phyloP scores from a whole-genome alignment of 208 protist species.

The Acanthamoeba triangularis region DNA sequence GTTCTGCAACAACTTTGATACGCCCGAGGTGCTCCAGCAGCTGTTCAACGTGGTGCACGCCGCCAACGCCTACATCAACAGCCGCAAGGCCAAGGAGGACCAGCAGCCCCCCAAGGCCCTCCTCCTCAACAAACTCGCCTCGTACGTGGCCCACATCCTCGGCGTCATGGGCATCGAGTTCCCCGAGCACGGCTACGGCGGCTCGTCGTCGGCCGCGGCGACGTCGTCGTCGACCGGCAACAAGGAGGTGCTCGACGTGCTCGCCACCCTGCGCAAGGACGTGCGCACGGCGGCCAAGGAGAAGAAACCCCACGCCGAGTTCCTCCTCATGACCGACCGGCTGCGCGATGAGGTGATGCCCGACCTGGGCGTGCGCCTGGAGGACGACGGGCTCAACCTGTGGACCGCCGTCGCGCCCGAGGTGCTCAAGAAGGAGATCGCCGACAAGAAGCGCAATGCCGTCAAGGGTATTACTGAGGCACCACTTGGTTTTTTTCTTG shows the following conservation, averaged over 20 bases:
- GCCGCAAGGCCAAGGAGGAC: not conserved
- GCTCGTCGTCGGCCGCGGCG: not conserved
- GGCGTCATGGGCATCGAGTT: constrained; percentile 94
- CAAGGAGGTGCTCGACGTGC: constrained; percentile 80
- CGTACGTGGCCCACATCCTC: constrained; percentile 96
- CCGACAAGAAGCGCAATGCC: not conserved
- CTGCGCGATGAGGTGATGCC: constrained; percentile 88
- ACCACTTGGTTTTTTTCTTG: not conserved
- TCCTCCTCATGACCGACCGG: constrained; percentile 72
- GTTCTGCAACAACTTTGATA: constrained; percentile 97
- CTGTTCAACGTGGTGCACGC: constrained; percentile 92
- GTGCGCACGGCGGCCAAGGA: constrained; percentile 59
- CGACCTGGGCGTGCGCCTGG: constrained; percentile 87
- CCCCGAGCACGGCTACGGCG: constrained; percentile 59
- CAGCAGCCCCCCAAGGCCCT: constrained; percentile 32
- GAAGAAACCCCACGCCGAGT: constrained; percentile 79
- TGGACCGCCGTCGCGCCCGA: constrained; percentile 41
- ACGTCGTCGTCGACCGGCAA: not conserved
- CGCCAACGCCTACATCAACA: constrained; percentile 93
- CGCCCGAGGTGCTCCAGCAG: constrained; percentile 90
- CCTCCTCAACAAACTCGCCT: constrained; percentile 92
- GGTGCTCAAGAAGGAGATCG: constrained; percentile 38
- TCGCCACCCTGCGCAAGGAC: constrained; percentile 81
- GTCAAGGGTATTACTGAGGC: not conserved
- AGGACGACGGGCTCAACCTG: constrained; percentile 79